Conservation (phyloP, 768 basidiomycete genomes). For the Dioszegia hungarica region DNA sequence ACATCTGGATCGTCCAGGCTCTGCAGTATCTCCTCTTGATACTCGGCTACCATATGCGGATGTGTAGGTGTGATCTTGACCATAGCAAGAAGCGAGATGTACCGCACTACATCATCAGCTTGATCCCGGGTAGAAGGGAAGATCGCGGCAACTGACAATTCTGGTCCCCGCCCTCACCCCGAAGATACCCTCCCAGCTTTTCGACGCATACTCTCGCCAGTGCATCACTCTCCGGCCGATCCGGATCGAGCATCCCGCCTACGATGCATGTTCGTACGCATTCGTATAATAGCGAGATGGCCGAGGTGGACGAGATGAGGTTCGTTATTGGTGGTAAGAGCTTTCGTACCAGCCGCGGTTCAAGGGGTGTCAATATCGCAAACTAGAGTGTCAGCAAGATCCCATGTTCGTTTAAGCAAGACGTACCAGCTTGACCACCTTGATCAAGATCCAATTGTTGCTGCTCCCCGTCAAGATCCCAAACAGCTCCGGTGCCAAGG, state of each 20-base stretch:
- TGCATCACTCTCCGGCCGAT: slow-evolving; percentile 61
- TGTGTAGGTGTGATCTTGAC: slow-evolving; percentile 92
- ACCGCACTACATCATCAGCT: slow-evolving; percentile 65
- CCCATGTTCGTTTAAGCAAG: too few relatives aligned
- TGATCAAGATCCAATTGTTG: slow-evolving; percentile 99
- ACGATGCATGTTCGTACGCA: slow-evolving; percentile 98
- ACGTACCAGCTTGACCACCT: slow-evolving; percentile 85
- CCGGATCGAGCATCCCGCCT: slow-evolving; percentile 79
- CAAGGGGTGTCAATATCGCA: slow-evolving; percentile 82
- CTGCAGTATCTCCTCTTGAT: slow-evolving; percentile 83
- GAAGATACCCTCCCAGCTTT: slow-evolving; percentile 84
- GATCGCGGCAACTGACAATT: slow-evolving; percentile 59
- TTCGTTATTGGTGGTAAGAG: slow-evolving; percentile 89
- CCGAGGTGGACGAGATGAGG: slow-evolving; percentile 89
- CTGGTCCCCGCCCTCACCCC: slow-evolving; percentile 75
- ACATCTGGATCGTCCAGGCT: slow-evolving; percentile 91
- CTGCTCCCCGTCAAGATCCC: slow-evolving; percentile 86
- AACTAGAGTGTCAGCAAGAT: slow-evolving; percentile 58
- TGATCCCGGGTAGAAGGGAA: not conserved
- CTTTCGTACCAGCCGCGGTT: slow-evolving; percentile 90
- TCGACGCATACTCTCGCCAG: slow-evolving; percentile 85
- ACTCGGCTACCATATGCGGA: slow-evolving; percentile 79
- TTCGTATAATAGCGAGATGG: slow-evolving; percentile 93
- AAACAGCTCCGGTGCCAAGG: slow-evolving; percentile 86
- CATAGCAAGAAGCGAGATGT: slow-evolving; percentile 91